phyloP scores from a whole-genome alignment of 2,329 filamentous ascomycete genomes.

The Daldinia sp. region DNA sequence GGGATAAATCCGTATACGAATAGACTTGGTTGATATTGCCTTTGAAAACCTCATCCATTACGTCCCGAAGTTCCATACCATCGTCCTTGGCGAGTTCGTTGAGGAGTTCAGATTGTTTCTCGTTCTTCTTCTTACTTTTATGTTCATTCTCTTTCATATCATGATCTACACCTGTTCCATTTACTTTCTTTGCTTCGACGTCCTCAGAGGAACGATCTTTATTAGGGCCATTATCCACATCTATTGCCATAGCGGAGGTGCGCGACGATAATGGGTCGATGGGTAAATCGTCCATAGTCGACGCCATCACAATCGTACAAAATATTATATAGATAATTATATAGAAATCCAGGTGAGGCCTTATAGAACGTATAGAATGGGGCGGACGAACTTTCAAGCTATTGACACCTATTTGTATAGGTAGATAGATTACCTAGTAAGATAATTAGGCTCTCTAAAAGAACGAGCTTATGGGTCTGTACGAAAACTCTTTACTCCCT shows the following conservation, averaged over 20 bases:
- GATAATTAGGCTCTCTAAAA: not conserved
- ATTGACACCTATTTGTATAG: not conserved
- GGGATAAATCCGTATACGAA: too few relatives aligned
- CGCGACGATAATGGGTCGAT: not conserved
- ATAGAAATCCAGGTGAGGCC: not conserved
- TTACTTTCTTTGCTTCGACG: not conserved
- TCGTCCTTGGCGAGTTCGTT: not conserved
- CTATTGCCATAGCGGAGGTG: not conserved
- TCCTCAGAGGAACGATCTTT: not conserved
- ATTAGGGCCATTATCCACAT: not conserved
- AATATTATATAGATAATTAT: not conserved
- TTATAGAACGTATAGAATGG: too few relatives aligned
- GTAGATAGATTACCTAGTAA: too few relatives aligned
- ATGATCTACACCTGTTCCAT: not conserved
- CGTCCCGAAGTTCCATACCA: too few relatives aligned
- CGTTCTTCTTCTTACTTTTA: not conserved
- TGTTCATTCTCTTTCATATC: not conserved
- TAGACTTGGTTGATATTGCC: too few relatives aligned
- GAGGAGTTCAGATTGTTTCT: not conserved
- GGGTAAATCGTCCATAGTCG: not conserved
- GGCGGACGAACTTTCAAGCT: not conserved
- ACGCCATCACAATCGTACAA: not conserved
- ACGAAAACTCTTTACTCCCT: not conserved
- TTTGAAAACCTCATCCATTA: too few relatives aligned
- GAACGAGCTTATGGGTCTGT: not conserved